These are phyloP conservation scores for Diospyros kaki DNA, from an alignment of 148 eudicot genomes.

Conservation along the genomic window DNA sequence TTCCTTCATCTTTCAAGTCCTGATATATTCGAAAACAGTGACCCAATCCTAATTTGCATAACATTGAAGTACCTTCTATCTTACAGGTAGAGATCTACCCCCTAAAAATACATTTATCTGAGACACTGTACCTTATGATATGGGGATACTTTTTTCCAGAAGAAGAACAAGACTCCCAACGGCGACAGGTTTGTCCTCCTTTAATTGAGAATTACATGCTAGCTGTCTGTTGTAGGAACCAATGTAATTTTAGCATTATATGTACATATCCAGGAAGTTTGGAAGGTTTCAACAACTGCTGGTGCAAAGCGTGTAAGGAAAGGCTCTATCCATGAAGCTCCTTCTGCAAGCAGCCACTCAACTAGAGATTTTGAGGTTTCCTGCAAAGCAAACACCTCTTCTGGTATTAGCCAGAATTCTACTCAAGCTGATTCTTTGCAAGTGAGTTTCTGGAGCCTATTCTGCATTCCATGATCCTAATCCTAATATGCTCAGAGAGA, in stretches of 20 bases:
- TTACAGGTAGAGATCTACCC: slow-evolving; percentile 94
- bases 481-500: too few relatives aligned
- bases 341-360: slow-evolving; percentile 41
- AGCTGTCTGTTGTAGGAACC: background rate
- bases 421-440: slow-evolving; percentile 49
- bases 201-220: background rate
- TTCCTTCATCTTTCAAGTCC: slow-evolving; percentile 1
- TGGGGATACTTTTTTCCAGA: slow-evolving; percentile 99
- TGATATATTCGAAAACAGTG: slow-evolving; percentile 5
- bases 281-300: slow-evolving; percentile 98
- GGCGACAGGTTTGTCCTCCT: slow-evolving; percentile 75
- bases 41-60: slow-evolving; percentile 7
- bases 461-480: background rate
- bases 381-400: slow-evolving; percentile 57
- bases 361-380: slow-evolving; percentile 60
- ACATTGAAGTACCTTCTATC: slow-evolving; percentile 7
- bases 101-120: slow-evolving; percentile 92
- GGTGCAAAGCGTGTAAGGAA: slow-evolving; percentile 83
- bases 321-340: slow-evolving; percentile 52
- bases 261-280: slow-evolving; percentile 63
- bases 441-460: slow-evolving; percentile 39
- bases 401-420: slow-evolving; percentile 35
- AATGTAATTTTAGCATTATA: slow-evolving; percentile 1
- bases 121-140: slow-evolving; percentile 82
- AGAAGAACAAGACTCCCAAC: slow-evolving; percentile 97